phyloP scores from a whole-genome alignment of 2,329 filamentous ascomycete species.

The Ophiostoma triangulosporum region DNA sequence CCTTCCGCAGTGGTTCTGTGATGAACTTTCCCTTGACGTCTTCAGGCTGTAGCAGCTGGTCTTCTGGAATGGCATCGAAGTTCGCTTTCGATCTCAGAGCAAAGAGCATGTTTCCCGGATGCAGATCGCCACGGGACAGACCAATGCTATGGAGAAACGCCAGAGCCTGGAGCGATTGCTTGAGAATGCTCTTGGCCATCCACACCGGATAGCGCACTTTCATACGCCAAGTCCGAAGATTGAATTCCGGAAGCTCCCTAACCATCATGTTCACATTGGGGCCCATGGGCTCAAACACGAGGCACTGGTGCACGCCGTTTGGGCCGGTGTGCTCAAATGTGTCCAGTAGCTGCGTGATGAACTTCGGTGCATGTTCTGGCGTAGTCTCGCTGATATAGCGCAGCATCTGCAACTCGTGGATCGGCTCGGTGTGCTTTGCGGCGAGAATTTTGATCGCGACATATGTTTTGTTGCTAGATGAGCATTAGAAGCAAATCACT shows the following conservation, averaged over 20 bases:
- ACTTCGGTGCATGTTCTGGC: background rate
- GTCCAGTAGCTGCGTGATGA: slow-evolving; percentile 2
- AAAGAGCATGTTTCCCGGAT: slow-evolving; percentile 10
- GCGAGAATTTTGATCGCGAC: background rate
- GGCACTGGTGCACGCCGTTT: slow-evolving; percentile 8
- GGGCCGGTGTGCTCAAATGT: background rate
- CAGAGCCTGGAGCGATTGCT: background rate
- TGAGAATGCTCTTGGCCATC: slow-evolving; percentile 5
- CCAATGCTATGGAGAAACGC: slow-evolving; percentile 7
- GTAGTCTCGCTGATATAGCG: background rate
- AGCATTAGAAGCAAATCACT: too few relatives aligned
- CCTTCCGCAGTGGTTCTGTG: background rate
- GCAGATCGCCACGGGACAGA: slow-evolving; percentile 10
- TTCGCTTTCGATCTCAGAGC: slow-evolving; percentile 14
- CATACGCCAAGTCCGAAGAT: background rate
- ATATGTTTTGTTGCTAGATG: background rate
- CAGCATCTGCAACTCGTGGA: background rate
- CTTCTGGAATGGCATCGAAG: background rate
- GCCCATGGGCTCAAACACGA: slow-evolving; percentile 8
- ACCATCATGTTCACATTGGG: background rate
- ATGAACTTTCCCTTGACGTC: background rate
- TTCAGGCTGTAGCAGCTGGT: background rate
- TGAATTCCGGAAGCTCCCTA: background rate
- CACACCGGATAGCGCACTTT: background rate
- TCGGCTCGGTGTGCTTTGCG: background rate